Conservation (phyloP, 768 basidiomycete species). For the Mycena venus region DNA sequence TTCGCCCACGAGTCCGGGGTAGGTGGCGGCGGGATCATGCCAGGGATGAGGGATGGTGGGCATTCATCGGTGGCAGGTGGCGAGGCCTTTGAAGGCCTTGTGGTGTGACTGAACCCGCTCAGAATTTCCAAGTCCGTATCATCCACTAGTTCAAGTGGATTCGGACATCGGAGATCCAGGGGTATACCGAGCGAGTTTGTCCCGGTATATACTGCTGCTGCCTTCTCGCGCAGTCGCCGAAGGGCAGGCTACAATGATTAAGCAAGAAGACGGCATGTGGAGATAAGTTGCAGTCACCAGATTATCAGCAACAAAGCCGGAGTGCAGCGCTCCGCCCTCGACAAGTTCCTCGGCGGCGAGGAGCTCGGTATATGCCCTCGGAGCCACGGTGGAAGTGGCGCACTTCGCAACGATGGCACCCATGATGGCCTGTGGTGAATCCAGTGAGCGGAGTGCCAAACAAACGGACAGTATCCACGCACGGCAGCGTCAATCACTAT, state of each 20-base stretch:
- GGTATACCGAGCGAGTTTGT: no score
- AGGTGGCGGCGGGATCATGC: no score
- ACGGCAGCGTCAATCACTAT: constrained; percentile 17
- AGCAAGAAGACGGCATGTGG: neutral
- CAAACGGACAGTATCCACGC: neutral
- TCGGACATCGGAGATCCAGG: no score
- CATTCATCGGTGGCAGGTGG: no score
- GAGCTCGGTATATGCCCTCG: constrained; percentile 56
- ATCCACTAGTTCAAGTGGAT: no score
- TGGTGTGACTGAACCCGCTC: no score
- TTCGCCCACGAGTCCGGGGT: no score
- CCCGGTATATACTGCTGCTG: neutral
- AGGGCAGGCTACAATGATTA: neutral
- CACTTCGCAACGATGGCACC: constrained; percentile 55
- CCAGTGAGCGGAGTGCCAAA: neutral
- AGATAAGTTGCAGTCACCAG: neutral
- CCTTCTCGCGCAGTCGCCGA: constrained; percentile 10
- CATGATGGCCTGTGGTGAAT: constrained; percentile 49
- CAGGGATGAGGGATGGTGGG: no score
- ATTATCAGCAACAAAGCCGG: neutral
- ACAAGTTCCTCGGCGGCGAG: constrained; percentile 58
- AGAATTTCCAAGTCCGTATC: no score
- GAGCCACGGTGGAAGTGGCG: constrained; percentile 57
- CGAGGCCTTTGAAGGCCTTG: no score
- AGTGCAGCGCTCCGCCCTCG: constrained; percentile 46